Base-by-base conservation (phyloP, 176 grass and related monocot species). In the Alloteropsis semialata region DNA sequence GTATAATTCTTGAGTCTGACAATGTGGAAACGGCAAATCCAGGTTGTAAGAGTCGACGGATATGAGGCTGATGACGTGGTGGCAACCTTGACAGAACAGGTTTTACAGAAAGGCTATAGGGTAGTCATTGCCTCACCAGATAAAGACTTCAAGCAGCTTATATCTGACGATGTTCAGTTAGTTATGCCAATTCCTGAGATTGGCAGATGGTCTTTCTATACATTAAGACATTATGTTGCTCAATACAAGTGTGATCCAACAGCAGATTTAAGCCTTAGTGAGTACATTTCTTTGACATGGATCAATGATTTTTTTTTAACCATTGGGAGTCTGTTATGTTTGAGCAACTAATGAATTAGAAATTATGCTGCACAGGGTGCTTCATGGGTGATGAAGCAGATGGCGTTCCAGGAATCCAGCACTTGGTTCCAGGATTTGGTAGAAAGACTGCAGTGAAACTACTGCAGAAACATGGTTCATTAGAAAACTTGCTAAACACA, bases 81-180 rank as follows among this genome's bases (percentile, higher is more conserved):
- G 18, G 96, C 96, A 69, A 96, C 96, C 39, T 84, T 93, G 32
- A 87, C 89, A 28, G 68, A 93, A 51, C 87, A 96, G 83, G 93
- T 89, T 61, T 44, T 96, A 33, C 76, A 88, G 75, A 93, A 88
- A 72, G 85, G 85, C 46, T 88, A 69, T 61, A 86, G 73, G 51
- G 91, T 92, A 81, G 87, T 88, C 58, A 98, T 98, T 61, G 93
- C 50, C 22, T 98, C 93, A 81, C 93, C 96, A 18, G 96, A 96
- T 77, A 98, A 96, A 48, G 93, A 98, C 74, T 98, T 98, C 85
- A 98, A 95, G 85, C 96, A 96, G 73, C 48, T 98, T 71, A 93
- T 98, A 88, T 93, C 91, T 80, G 82, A 93, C 21, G 89, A 98
- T 73, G 93, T 98, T 57, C 96, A 95, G 68, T 74, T 96, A 58